Base-by-base conservation (phyloP, 805 yeast species). In the Wickerhamiella sergipiensis region DNA sequence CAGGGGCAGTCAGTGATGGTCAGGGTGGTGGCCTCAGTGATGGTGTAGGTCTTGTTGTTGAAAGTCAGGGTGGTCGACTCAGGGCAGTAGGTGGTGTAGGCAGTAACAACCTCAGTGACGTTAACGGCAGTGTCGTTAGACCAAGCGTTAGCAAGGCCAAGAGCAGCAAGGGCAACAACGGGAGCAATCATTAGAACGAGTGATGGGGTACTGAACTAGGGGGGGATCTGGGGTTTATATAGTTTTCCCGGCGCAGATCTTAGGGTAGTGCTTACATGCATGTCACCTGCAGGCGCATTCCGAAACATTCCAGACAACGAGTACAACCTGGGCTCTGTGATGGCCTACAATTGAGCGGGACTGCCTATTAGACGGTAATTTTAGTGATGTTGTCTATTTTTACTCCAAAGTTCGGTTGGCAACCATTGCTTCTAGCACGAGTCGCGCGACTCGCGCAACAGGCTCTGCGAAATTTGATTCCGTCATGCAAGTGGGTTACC, bases 1-100 rank as follows among this genome's bases (percentile, higher is more conserved):
- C 47, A 46, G 43, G 51, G 49, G 49, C 49, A 43, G 57, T 26
- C 46, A 39, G 87, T 81, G 76, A 81, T 75, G 68, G 86, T 80
- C 62, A 81, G 67, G 60, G 86, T 81, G 66, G 86, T 80, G 54
- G 85, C 77, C 60, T 67, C 79, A 53, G 85, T 77, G 65, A 79
- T 83, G 57, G 83, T 79, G 78, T 77, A 74, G 63, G 86, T 78
- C 68, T 68, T 67, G 74, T 74, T 75, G 76, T 78, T 78, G 65
- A 78, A 74, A 59, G 72, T 72, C 53, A 83, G 61, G 52, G 74
- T 68, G 60, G 63, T 60, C 36, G 62, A 58, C 47, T 49, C 52
- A 23, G 61, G 55, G 59, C 64, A 60, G 53, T 52, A 58, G 47
- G 64, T 60, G 52, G 63, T 60, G 53, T 49, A 52, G 39, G 45